Conservation (phyloP, 169 alveolate genomes). For the Cryptosporidium parvum region DNA sequence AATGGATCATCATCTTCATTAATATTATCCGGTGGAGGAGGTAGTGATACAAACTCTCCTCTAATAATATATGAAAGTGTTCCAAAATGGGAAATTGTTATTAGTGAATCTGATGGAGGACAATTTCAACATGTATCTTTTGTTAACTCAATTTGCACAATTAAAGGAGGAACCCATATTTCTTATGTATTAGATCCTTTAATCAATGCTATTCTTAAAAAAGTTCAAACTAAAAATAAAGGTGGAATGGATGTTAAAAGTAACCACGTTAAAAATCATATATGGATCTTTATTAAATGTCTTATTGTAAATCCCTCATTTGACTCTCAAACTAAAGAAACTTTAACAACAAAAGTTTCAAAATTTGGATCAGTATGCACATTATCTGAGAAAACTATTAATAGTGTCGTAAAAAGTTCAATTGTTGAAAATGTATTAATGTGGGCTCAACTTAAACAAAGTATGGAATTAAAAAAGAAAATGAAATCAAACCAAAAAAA, state of each 20-base stretch:
- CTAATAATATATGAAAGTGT: slow-evolving; percentile 80
- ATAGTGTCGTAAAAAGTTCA: slow-evolving; percentile 89
- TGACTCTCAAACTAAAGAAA: slow-evolving; percentile 98
- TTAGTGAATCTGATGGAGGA: slow-evolving; percentile 90
- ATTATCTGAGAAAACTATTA: slow-evolving; percentile 90
- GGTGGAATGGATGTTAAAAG: slow-evolving; percentile 93
- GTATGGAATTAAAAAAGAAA: slow-evolving; percentile 91
- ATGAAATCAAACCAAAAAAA: slow-evolving; percentile 87
- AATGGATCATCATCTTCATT: neutral
- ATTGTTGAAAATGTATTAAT: slow-evolving; percentile 91
- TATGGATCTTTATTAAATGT: slow-evolving; percentile 97
- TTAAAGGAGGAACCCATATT: slow-evolving; percentile 99
- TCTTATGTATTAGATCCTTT: slow-evolving; percentile 95
- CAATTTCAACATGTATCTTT: slow-evolving; percentile 97
- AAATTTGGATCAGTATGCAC: slow-evolving; percentile 92
- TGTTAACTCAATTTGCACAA: slow-evolving; percentile 97
- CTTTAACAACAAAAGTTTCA: slow-evolving; percentile 92
- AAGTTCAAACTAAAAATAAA: slow-evolving; percentile 94
- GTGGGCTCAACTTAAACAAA: slow-evolving; percentile 94
- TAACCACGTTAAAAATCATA: slow-evolving; percentile 92
- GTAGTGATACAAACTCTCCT: slow-evolving; percentile 76
- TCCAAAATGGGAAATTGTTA: slow-evolving; percentile 89
- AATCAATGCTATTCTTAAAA: slow-evolving; percentile 89
- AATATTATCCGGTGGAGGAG: slow-evolving; percentile 69
- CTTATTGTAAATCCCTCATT: slow-evolving; percentile 98